These are phyloP conservation scores for Cercospora nicotianae DNA, from an alignment of 2,329 filamentous ascomycete species.

Conservation along the genomic window DNA sequence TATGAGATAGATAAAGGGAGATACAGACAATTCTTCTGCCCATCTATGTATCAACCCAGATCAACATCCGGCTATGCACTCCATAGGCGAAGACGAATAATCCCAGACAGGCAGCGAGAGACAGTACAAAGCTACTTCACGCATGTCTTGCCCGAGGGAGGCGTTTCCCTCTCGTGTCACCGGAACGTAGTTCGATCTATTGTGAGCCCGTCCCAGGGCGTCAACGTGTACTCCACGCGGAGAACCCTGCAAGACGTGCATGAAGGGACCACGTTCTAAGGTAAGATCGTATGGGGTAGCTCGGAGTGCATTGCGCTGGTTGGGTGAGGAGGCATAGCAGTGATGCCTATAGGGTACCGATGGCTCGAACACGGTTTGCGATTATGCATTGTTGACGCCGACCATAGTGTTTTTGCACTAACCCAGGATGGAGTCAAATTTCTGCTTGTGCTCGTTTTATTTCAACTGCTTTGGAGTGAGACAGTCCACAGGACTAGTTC, in stretches of 20 bases:
- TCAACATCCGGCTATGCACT: neutral
- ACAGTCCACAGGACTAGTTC: neutral
- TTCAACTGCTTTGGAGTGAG: too few relatives aligned
- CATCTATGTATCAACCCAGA: neutral
- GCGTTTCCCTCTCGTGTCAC: conserved; percentile 2
- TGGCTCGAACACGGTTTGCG: neutral
- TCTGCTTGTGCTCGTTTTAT: neutral
- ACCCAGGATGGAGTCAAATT: neutral
- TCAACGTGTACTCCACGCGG: conserved; percentile 2
- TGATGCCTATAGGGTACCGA: neutral
- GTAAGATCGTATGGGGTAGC: neutral
- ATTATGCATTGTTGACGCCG: neutral
- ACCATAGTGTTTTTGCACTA: neutral
- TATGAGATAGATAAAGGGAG: neutral
- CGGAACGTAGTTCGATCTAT: neutral
- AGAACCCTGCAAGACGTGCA: conserved; percentile 1
- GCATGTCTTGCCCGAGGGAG: neutral
- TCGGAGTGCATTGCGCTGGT: neutral
- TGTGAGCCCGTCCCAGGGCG: neutral
- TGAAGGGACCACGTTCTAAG: neutral
- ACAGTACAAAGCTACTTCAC: neutral
- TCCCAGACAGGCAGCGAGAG: neutral
- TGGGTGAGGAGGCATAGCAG: neutral
- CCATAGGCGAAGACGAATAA: neutral
- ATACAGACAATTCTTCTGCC: neutral